Conservation (phyloP, 2,329 filamentous ascomycete genomes). For the Ophiostoma piceae region DNA sequence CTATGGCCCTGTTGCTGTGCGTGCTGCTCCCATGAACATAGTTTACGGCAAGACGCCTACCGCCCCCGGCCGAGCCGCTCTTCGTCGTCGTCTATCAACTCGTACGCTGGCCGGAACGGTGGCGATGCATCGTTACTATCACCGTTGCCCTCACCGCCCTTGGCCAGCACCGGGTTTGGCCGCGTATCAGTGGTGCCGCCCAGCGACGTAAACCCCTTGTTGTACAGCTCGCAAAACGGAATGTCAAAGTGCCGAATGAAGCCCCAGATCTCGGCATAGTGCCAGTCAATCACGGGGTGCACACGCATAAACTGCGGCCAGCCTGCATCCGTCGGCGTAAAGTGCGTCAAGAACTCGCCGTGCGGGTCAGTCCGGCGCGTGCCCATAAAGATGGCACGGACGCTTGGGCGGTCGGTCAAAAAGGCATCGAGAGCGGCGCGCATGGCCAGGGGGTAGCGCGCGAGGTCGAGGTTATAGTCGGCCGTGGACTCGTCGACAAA, state of each 20-base stretch:
- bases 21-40: background rate
- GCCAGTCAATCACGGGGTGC: slow-evolving; percentile 96
- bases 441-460: slow-evolving; percentile 73
- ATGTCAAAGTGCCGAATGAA: slow-evolving; percentile 76
- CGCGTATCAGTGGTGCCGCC: slow-evolving; percentile 84
- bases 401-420: slow-evolving; percentile 55
- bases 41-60: slow-evolving; percentile 29
- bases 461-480: slow-evolving; percentile 69
- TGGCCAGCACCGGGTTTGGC: slow-evolving; percentile 71
- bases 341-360: slow-evolving; percentile 69
- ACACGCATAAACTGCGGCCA: slow-evolving; percentile 93
- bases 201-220: slow-evolving; percentile 61
- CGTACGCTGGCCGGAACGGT: slow-evolving; percentile 68
- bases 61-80: slow-evolving; percentile 71
- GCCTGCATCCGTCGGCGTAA: slow-evolving; percentile 78
- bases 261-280: slow-evolving; percentile 90
- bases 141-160: slow-evolving; percentile 31
- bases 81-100: slow-evolving; percentile 66
- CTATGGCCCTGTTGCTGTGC: background rate
- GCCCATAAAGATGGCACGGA: slow-evolving; percentile 80
- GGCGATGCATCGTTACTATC: background rate
- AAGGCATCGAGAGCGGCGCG: slow-evolving; percentile 75
- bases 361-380: slow-evolving; percentile 91
- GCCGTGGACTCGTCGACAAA: slow-evolving; percentile 67
- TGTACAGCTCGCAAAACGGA: slow-evolving; percentile 82